phyloP scores from a whole-genome alignment of 208 protist species.

The Wallacemonas collosoma region DNA sequence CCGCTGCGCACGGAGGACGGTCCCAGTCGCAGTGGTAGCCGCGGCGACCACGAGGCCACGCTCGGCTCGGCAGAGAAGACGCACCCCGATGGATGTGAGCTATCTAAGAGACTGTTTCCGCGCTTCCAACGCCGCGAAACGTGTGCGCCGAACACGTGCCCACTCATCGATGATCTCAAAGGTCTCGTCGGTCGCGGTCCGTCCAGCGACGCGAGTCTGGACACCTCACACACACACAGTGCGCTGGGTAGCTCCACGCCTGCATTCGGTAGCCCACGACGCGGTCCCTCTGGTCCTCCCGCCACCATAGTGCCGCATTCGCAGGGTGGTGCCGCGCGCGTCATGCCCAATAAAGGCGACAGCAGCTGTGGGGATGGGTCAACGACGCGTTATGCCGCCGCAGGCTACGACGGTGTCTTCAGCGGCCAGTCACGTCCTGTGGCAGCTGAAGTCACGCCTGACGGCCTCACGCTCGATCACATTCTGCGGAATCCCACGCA shows the following conservation, averaged over 20 bases:
- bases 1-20: neutral
- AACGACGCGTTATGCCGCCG: neutral
- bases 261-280: too few relatives aligned
- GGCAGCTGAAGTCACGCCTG: neutral
- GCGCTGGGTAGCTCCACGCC: too few relatives aligned
- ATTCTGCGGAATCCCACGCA: conserved; percentile 35
- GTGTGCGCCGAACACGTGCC: conserved; percentile 11
- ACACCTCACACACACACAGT: too few relatives aligned
- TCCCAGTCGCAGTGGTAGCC: neutral
- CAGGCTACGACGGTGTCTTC: neutral
- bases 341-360: too few relatives aligned
- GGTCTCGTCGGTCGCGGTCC: neutral
- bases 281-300: too few relatives aligned
- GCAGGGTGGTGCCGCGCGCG: too few relatives aligned
- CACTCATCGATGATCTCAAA: conserved; percentile 14
- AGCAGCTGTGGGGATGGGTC: too few relatives aligned
- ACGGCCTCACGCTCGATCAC: conserved; percentile 17
- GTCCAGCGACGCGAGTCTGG: neutral
- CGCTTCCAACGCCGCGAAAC: conserved; percentile 14
- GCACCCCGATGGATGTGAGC: neutral
- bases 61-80: neutral
- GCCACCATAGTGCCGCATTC: too few relatives aligned
- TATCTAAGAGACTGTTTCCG: conserved; percentile 1
- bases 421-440: neutral
- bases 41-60: neutral